Base-by-base conservation (phyloP, 371 early-diverging fungal species). In the Mortierella sp. region DNA sequence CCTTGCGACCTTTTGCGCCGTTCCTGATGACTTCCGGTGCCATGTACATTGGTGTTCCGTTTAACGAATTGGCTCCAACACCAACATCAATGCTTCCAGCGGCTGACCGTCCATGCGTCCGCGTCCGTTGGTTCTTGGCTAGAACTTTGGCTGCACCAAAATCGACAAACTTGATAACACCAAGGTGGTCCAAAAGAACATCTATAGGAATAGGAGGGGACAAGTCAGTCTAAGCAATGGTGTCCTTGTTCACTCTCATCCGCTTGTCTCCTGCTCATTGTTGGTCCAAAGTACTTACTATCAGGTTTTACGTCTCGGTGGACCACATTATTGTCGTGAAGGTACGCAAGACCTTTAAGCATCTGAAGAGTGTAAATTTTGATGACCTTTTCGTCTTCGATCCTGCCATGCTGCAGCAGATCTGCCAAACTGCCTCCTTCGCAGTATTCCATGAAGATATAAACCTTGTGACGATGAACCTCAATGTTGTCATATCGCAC, bases 41-140 rank as follows among this genome's bases (percentile, higher is more conserved):
- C 94, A 98, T 96, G 72, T 98, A 98, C 90, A 95, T 95, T 0
- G 99, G 97, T 9, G 99, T 99, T 19, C 99, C 98, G 2, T 94
- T 90, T 56, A 94, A 74, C 37, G 91, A 91, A 47, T 86, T 85
- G 22, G 86, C 88, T 52, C 81, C 78, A 19, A 79, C 79, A 3
- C 69, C 71, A 49, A 60, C 76, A 16, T 82, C 81, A 79, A 86
- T 81, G 54, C 87, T 82, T 60, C 82, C 81, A 19, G 85, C 86
- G 9, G 70, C 72, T n/a, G 82, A 80, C 2, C 88, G 81, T n/a
- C 85, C 79, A 17, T 86, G 87, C 58, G 92, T 83, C 1, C 77
- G 55, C 2, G 92, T 92, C 69, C 88, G 88, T 70, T 90, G 90
- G 50, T 91, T 91, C 65, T 91, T 89, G 58, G 90, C 91, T 31